phyloP scores from a whole-genome alignment of 1,139 yeast genomes.

The Sugiyamaella japonica region DNA sequence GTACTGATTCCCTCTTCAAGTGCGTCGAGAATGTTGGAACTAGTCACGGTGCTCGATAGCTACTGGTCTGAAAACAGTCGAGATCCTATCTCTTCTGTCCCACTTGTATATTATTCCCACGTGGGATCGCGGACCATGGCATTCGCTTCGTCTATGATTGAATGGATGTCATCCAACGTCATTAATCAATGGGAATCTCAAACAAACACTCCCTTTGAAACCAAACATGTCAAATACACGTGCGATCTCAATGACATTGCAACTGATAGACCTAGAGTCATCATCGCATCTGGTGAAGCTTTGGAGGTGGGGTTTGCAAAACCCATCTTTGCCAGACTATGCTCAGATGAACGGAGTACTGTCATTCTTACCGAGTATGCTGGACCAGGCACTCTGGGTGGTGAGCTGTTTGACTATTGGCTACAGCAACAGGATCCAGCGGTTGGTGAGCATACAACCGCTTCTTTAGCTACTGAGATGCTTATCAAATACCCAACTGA shows the following conservation, averaged over 20 bases:
- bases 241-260: constrained; percentile 59
- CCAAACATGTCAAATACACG: constrained; percentile 53
- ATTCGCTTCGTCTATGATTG: constrained; percentile 85
- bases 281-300: constrained; percentile 76
- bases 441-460: constrained; percentile 17
- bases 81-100: constrained; percentile 46
- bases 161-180: constrained; percentile 89
- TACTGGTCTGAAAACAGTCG: constrained; percentile 53
- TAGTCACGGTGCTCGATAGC: constrained; percentile 67
- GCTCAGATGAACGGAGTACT: constrained; percentile 65
- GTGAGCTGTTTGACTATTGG: constrained; percentile 61
- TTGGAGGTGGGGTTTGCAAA: constrained; percentile 65
- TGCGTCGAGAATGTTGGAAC: constrained; percentile 81
- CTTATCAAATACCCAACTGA: constrained; percentile 30
- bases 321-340: constrained; percentile 56
- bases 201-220: constrained; percentile 66
- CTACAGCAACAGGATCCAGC: constrained; percentile 27
- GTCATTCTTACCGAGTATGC: constrained; percentile 71
- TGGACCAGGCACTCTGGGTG: constrained; percentile 44
- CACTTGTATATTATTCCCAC: constrained; percentile 72
- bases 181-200: constrained; percentile 79
- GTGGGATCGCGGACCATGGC: constrained; percentile 78
- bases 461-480: constrained; percentile 29
- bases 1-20: constrained; percentile 80
- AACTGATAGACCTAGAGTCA: constrained; percentile 70